Base-by-base conservation (phyloP, 192 early-diverging fungal species). In the Linnemannia exigua region DNA sequence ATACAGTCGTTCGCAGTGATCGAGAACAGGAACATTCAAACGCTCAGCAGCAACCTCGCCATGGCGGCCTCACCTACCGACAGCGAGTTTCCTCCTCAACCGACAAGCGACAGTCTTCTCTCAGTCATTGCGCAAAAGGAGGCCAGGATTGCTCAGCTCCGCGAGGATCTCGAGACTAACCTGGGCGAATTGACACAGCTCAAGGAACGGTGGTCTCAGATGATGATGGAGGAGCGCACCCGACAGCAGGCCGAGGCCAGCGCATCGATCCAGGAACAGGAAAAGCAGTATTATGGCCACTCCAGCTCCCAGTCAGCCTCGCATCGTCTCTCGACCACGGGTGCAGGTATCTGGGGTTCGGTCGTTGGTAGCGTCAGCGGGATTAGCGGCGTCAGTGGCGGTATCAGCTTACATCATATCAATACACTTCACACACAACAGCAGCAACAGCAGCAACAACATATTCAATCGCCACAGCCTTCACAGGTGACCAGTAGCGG, bases 141-240 rank as follows among this genome's bases (percentile, higher is more conserved):
- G 35, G 83, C 83, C 36, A 54, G 77, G 77, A 85, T 85, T 44
- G 83, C 83, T 44, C 83, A 79, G 48, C 44, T 85, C 12, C 72
- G 83, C 44, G 83, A 85, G 46, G 83, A 85, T 38, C 72, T 85
- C 12, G 83, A 85, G 37, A 76, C 73, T 0, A 85, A 85, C 36
- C 35, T 85, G 31, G 25, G 77, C 25, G 83, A 85, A 46, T 61
- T 85, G 54, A 75, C 72, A 0, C 83, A 85, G 33, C 83, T 85
- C 77, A 85, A 85, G 77, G 83, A 85, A 38, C 77, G 83, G 15
- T 85, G 83, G 83, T 85, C 83, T 17, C 83, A 85, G 37, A 85
- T 85, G 83, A 85, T 85, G 83, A 71, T 85, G 36, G 83, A 85
- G 46, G 83, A 85, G 47, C 77, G 83, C 16, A 79, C 51, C 17